A percentile compares a stretch with the other conserved stretches of the same genome.
These are phyloP conservation scores for Globisporangium polare DNA, from an alignment of 352 stramenopile species.

Conservation along the genomic window DNA sequence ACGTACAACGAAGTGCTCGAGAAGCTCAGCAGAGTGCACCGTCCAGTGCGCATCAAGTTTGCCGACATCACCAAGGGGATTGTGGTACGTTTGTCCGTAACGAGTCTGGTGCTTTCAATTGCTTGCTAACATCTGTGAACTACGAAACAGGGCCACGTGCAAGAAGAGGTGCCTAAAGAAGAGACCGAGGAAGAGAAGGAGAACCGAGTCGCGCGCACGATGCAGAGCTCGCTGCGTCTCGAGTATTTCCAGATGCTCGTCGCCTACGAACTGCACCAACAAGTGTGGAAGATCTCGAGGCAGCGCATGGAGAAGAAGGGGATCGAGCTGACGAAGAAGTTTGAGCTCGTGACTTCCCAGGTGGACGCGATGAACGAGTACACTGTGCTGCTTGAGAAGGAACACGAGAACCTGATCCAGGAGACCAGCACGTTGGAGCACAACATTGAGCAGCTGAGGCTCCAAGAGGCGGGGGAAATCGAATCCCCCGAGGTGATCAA, in stretches of 20 bases:
- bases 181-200: constrained; percentile 75
- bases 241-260: constrained; percentile 80
- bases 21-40: constrained; percentile 54
- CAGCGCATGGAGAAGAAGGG: constrained; percentile 43
- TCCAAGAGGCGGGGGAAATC: constrained; percentile 49
- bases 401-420: constrained; percentile 49
- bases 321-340: constrained; percentile 55
- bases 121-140: background rate
- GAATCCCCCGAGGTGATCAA: constrained; percentile 64
- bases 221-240: constrained; percentile 62
- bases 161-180: constrained; percentile 53
- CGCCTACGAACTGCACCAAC: constrained; percentile 65
- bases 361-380: constrained; percentile 42
- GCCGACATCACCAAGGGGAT: constrained; percentile 81
- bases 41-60: constrained; percentile 81
- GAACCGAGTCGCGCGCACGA: constrained; percentile 41
- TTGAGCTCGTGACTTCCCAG: constrained; percentile 42
- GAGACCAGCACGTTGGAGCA: constrained; percentile 51
- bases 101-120: background rate
- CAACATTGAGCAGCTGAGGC: constrained; percentile 57
- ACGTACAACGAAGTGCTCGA: constrained; percentile 82
- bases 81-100: constrained; percentile 34
- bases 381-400: constrained; percentile 46
- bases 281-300: constrained; percentile 68
- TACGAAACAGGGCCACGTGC: constrained; percentile 39